Evolutionary conservation across 495 filamentous ascomycete genomes (phyloP).

Genomic region (Astrothelium subdiscretum): DNA sequence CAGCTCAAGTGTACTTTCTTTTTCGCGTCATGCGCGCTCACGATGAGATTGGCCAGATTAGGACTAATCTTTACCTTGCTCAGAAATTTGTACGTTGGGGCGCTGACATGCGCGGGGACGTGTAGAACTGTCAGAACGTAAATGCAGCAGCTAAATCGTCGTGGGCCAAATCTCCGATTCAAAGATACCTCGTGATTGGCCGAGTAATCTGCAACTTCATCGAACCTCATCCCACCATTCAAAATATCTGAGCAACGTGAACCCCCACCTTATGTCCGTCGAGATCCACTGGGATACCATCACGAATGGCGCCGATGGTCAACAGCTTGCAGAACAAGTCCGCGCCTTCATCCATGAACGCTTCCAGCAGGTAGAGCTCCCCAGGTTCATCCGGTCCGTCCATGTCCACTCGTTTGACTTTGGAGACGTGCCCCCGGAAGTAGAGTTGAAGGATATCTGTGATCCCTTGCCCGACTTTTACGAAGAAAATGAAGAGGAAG

Average conservation of each 20-base stretch:
- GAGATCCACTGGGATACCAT: slow-evolving; percentile 90
- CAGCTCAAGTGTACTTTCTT: not conserved
- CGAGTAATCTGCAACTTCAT: not conserved
- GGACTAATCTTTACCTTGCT: not conserved
- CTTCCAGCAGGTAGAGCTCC: slow-evolving; percentile 83
- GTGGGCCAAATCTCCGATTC: not conserved
- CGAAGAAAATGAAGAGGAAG: slow-evolving; percentile 52
- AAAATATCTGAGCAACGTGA: not conserved
- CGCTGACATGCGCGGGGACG: not conserved
- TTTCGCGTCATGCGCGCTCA: not conserved
- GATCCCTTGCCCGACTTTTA: slow-evolving; percentile 95
- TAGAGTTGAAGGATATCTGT: slow-evolving; percentile 92
- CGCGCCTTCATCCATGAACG: slow-evolving; percentile 89
- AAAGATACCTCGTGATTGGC: not conserved
- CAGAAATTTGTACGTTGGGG: not conserved
- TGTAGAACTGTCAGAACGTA: not conserved
- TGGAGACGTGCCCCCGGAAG: slow-evolving; percentile 64
- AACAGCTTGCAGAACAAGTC: slow-evolving; percentile 69
- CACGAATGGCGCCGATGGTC: slow-evolving; percentile 78
- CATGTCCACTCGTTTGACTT: slow-evolving; percentile 91
- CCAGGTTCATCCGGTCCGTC: slow-evolving; percentile 92
- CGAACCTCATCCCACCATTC: not conserved
- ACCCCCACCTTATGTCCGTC: slow-evolving; percentile 62
- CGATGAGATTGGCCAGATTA: not conserved
- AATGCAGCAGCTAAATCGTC: not conserved